Base-by-base conservation (phyloP, 768 basidiomycete genomes). In the Rhizopogon vesiculosus region DNA sequence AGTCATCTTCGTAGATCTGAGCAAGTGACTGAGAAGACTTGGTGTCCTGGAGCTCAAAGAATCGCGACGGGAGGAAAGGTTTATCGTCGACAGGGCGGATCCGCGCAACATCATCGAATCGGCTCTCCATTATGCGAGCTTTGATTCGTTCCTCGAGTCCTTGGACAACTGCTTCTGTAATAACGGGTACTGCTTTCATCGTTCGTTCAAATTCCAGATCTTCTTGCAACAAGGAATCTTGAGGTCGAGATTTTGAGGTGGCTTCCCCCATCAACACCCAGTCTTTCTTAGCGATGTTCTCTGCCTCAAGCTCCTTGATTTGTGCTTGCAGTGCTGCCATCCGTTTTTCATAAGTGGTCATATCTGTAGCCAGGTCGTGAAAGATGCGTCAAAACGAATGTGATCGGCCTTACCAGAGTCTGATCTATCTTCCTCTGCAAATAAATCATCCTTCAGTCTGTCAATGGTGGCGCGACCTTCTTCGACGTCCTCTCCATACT, bases 211-310 rank as follows among this genome's bases (percentile, higher is more conserved):
- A 98, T 55, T 98, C 96, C 31, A 99, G 80, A 69, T 97, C 92
- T 67, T 98, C 91, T 68, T 92, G 91, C 12, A 99, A 79, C 18
- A 98, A 76, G 8, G 91, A 89, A 69, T 99, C 94, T 67, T 92
- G 85, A 4, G 97, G 96, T 51, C 97, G 81, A 42, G 86, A 72
- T 41, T 86, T 82, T 6, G 93, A 83, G 19, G 82, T 83, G 33
- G 93, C 91, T 72, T 98, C 96, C 46, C 97, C 95, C 77, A 91
- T 82, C 29, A 97, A 78, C 6, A 86, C 86, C 97, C 97, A 99
- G 57, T 92, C 86, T 71, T 98, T 98, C 50, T 83, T 78, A 2
- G 84, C 86, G 51, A 96, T 82, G 68, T 96, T 98, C 69, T 93
- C 87, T 1, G 83, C 75, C 68, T 98, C 97, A 38, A 98, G 76